Base-by-base conservation (phyloP, 306 rosid species). In the Gastrolobium villosum region DNA sequence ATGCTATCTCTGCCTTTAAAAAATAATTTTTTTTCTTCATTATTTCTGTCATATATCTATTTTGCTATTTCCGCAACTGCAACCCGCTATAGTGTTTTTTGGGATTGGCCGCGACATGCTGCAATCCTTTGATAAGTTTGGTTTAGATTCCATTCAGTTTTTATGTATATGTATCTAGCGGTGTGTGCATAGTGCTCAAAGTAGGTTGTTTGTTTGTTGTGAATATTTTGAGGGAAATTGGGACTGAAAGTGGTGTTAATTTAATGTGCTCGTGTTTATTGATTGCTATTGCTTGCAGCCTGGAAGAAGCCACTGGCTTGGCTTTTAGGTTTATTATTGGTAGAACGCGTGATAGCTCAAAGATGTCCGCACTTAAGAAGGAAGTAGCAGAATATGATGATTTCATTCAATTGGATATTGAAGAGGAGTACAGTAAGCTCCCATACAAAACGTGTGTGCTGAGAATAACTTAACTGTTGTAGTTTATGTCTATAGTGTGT, bases 361-460 rank as follows among this genome's bases (percentile, higher is more conserved):
- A 96, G 87, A 96, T 93, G 98, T 56, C 76, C 13, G 91, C 89
- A 28, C 98, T 96, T 49, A 82, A 65, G 68, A 87, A 64, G 79
- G 99, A 96, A 84, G 69, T 91, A 15, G 92, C 93, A 3, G 79
- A 81, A 78, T 90, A 89, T 20, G 97, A 96, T 50, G 99, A 96
- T 75, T 93, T 96, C 84, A 75, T 96, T 90, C 87, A 79, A 32
- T 61, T 96, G 89, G 99, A 96, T 87, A 86, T 93, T 8, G 92
- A 96, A 89, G 99, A 93, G 93, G 96, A 96, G 97, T 96, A 96
- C 82, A 91, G 96, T 87, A 96, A 89, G 90, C 99, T 96, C 69
- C 99, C 99, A 72, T 89, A 96, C 87, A 96, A 93, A 91, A 96
- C 99, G 99, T 93, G 83, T 90, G 98, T 93, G 82, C 85, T 77